Evolutionary conservation across 495 filamentous ascomycete species (phyloP), one percentile per base, ranked within the genome.

Genomic region (Bryoglossum gracile): DNA sequence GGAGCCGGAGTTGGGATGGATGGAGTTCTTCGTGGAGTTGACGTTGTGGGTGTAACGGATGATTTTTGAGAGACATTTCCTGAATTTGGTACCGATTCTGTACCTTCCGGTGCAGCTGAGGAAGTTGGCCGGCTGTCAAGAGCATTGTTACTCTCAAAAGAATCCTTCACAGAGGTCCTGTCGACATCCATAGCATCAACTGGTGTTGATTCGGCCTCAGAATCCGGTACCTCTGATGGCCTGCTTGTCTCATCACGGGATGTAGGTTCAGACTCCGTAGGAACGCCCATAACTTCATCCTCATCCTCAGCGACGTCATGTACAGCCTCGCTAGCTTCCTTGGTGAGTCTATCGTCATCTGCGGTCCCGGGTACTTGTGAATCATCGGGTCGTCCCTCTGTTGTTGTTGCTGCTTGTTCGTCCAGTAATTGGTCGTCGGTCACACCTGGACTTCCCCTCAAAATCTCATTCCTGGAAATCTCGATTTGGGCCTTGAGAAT

Each of bases 351-450:
- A 34, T 48, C 34, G 13, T 33, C 48, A n/a, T 40, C 43, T 16
- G 32, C 17, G 4, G 40, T 37, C 10, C 3, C 44, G n/a, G 48
- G 28, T 28, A 16, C 11, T 28, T 42, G 34, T 24, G 39, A 33
- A 41, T 54, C 46, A 22, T 32, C 26, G 21, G 19, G 0, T 44
- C 48, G 23, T 24, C 33, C 26, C 8, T 45, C 43, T 0, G 22
- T 25, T 8, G n/a, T 8, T 10, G 38, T 40, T 46, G 50, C 42
- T 24, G 37, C 35, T 46, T 54, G 49, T 21, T 52, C 46, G 45
- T 60, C 57, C 38, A 43, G 33, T 23, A 47, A 37, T 13, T 71
- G 66, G 16, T 62, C 58, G 33, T 72, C 70, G 3, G 67, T 58
- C 14, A 52, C 52, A 18, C 43, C 62, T 3, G 65, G 45, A 39